Base-by-base conservation (phyloP, 164 flowering plant genomes). In the Liquidambar formosana region DNA sequence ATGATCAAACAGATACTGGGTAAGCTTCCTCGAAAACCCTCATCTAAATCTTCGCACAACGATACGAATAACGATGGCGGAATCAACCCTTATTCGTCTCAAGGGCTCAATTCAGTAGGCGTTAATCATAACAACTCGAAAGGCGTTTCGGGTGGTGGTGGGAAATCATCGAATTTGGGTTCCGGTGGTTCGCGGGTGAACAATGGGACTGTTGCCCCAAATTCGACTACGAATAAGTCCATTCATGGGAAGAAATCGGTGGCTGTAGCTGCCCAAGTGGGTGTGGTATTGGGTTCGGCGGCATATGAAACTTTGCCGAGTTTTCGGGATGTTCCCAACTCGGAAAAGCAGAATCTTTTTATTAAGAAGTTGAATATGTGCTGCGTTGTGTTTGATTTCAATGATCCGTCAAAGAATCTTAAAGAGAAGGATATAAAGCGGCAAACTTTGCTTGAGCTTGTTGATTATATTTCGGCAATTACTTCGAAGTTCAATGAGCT, bases 1-100 rank as follows among this genome's bases (percentile, higher is more conserved):
- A 88, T 86, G 93, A 84, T 91, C 69, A 91, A 86, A 56, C 90
- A 88, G 77, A 85, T 86, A 80, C 71, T 89, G 44, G 94, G 93
- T 19, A 89, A 81, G 84, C 70, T 88, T 43, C 91, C 92, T 45
- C 66, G 89, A 59, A 91, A 91, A 65, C 90, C 91, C 15, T 81
- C 85, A 6, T 85, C 93, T 14, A 91, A 91, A 76, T 85, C 87
- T 1, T 76, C 88, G 3, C 76, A 75, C 12, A 75, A 73, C 56
- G 82, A 80, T 12, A 45, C 71, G 9, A 80, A 63, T 65, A 71
- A 74, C 62, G 80, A 74, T 27, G 88, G 78, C 23, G 82, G 76
- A 21, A 61, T 66, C 54, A 73, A 64, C 28, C 51, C 56, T 21
- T 45, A 58, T 38, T 63, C 79, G 13, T 71, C 69, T 48, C 76